A percentile compares a stretch with the other conserved stretches of the same genome.
Conservation (phyloP, 2,329 filamentous ascomycete genomes). For the Anisogramma anomala region DNA sequence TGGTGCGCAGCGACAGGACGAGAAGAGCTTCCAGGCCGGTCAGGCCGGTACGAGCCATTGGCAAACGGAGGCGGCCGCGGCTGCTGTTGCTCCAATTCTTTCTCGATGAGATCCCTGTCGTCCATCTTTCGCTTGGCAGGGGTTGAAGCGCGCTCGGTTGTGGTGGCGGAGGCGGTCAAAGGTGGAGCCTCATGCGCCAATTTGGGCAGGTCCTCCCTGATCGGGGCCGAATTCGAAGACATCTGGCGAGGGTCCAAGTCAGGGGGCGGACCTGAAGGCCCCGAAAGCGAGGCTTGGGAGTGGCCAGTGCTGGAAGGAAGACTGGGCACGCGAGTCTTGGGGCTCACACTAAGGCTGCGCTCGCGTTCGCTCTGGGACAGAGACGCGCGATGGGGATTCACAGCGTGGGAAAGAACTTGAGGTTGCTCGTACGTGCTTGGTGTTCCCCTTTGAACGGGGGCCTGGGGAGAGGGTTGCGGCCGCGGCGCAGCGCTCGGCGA, state of each 20-base stretch:
- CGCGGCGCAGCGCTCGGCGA: conserved; percentile 16
- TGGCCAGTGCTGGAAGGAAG: conserved; percentile 34
- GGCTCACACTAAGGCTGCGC: conserved; percentile 63
- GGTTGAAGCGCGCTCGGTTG: conserved; percentile 25
- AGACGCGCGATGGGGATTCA: conserved; percentile 36
- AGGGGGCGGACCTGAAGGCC: conserved; percentile 6
- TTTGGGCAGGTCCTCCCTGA: conserved; percentile 13
- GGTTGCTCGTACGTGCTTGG: conserved; percentile 32
- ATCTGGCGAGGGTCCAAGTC: conserved; percentile 15
- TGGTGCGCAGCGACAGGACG: conserved; percentile 16
- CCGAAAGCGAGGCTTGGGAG: conserved; percentile 15
- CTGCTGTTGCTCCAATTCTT: conserved; percentile 40
- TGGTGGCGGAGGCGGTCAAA: conserved; percentile 7
- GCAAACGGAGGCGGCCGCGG: conserved; percentile 36
- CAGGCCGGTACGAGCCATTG: conserved; percentile 27
- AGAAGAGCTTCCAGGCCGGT: conserved; percentile 11
- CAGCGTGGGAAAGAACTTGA: conserved; percentile 13
- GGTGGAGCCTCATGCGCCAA: conserved; percentile 22
- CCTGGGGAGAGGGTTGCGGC: conserved; percentile 19
- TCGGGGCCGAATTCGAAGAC: conserved; percentile 12
- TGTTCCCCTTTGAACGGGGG: conserved; percentile 30
- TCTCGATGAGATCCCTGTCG: conserved; percentile 35
- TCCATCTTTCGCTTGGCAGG: conserved; percentile 39
- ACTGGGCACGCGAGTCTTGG: conserved; percentile 56
- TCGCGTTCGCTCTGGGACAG: conserved; percentile 53